Base-by-base conservation (phyloP, 331 rosid species). In the Acacia pycnantha region DNA sequence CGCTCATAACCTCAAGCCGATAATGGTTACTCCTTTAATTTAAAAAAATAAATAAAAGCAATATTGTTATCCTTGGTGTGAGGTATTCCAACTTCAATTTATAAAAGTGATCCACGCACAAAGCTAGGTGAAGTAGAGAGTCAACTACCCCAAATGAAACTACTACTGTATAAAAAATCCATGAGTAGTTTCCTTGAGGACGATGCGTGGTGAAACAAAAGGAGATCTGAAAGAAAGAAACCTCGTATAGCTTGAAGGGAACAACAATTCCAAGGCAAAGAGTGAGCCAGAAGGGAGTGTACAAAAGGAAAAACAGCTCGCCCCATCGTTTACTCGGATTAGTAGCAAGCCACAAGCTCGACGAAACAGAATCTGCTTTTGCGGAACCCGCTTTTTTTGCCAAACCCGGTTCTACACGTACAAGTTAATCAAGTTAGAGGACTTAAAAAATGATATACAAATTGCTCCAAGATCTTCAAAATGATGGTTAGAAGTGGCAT, bases 291-390 rank as follows among this genome's bases (percentile, higher is more conserved):
- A 96, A 92, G 0, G 99, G 99, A 27, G 98, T 93, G 82, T 94
- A 96, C 66, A 88, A 27, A 29, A 94, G 94, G 81, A 96, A 96
- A 84, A 94, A 96, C 53, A 90, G 48, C 88, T 94, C 99, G 48
- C 93, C 99, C 98, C 99, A 96, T 85, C 95, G 74, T 86, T 96
- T 96, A 83, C 99, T 96, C 69, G 91, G 97, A 75, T 93, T 88
- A 8, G 91, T 76, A 73, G 98, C 82, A 3, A 92, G 82, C 99
- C 99, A 96, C 59, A 91, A 48, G 8, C 90, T 92, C 26, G 94
- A 56, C 54, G 70, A 51, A 41, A 77, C 48, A 35, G 29, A 8
- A 58, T 77, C 16, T 22, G 18, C 65, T 22, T 84, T 21, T 67
- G 70, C 73, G 6, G 79, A 58, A 80, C 79, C 87, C n/a, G 47